phyloP scores from a whole-genome alignment of 495 filamentous ascomycete species.

The Aspergillus bridgeri region DNA sequence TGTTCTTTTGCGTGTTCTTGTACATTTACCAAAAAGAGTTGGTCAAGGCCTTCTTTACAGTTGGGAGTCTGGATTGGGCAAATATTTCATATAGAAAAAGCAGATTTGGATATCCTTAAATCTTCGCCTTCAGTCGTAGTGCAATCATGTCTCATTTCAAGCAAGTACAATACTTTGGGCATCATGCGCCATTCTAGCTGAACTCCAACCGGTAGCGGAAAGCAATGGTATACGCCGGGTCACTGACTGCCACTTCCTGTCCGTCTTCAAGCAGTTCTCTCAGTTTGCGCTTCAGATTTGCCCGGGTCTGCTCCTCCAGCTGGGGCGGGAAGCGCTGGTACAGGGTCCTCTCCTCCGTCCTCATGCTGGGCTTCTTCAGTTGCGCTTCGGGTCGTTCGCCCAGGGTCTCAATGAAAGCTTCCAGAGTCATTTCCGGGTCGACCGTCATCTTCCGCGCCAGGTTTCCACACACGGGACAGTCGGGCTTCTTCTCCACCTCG shows the following conservation, averaged over 20 bases:
- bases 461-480: constrained; percentile 93
- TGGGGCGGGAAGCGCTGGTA: constrained; percentile 84
- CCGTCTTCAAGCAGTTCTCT: constrained; percentile 60
- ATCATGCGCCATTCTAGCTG: constrained; percentile 19
- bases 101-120: constrained; percentile 29
- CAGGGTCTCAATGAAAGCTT: constrained; percentile 82
- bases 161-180: not conserved
- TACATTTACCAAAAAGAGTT: constrained; percentile 44
- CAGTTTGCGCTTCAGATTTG: constrained; percentile 77
- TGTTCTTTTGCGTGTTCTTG: constrained; percentile 28
- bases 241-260: constrained; percentile 76
- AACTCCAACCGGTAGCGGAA: constrained; percentile 67
- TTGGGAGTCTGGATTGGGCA: constrained; percentile 34
- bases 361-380: constrained; percentile 84
- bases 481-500: constrained; percentile 82
- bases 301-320: constrained; percentile 74
- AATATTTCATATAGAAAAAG: constrained; percentile 23
- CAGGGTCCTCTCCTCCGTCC: constrained; percentile 75
- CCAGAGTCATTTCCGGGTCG: constrained; percentile 67
- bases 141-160: constrained; percentile 14
- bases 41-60: constrained; percentile 35
- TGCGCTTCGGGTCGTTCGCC: constrained; percentile 80
- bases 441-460: constrained; percentile 68
- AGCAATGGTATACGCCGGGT: constrained; percentile 70
- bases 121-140: constrained; percentile 20